Evolutionary conservation across 2,329 filamentous ascomycete species (phyloP).

Genomic region (Ascochyta lentis): DNA sequence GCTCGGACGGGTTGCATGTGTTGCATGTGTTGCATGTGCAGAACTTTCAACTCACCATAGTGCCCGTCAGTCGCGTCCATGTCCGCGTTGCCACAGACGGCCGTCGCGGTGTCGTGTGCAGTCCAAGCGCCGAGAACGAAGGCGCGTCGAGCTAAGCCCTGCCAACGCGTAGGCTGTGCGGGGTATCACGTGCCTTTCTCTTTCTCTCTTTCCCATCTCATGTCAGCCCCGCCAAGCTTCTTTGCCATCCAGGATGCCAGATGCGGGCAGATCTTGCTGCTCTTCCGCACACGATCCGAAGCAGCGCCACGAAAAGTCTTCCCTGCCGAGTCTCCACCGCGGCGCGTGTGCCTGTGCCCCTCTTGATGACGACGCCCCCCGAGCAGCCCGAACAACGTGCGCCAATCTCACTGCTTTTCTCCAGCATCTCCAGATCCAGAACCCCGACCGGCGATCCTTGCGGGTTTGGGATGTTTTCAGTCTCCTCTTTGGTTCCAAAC

Average conservation of each 20-base stretch:
- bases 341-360: conserved; percentile 4
- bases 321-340: conserved; percentile 13
- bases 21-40: not conserved
- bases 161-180: conserved; percentile 11
- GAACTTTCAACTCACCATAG: conserved; percentile 32
- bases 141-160: conserved; percentile 9
- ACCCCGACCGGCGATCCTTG: conserved; percentile 14
- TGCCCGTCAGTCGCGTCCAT: conserved; percentile 35
- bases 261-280: conserved; percentile 20
- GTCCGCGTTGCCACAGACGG: conserved; percentile 24
- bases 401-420: conserved; percentile 7
- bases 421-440: conserved; percentile 21
- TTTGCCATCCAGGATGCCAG: not conserved
- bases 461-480: conserved; percentile 4
- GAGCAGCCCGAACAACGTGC: conserved; percentile 8
- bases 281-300: conserved; percentile 15
- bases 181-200: conserved; percentile 9
- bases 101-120: conserved; percentile 29
- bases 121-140: conserved; percentile 10
- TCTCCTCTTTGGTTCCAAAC: conserved; percentile 1
- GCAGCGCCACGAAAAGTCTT: conserved; percentile 20
- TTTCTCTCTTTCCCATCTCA: not conserved
- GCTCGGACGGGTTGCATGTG: not conserved
- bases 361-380: conserved; percentile 17
- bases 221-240: conserved; percentile 4